These are phyloP conservation scores for Fusarium circinatum DNA, from an alignment of 2,329 filamentous ascomycete species.

Conservation along the genomic window DNA sequence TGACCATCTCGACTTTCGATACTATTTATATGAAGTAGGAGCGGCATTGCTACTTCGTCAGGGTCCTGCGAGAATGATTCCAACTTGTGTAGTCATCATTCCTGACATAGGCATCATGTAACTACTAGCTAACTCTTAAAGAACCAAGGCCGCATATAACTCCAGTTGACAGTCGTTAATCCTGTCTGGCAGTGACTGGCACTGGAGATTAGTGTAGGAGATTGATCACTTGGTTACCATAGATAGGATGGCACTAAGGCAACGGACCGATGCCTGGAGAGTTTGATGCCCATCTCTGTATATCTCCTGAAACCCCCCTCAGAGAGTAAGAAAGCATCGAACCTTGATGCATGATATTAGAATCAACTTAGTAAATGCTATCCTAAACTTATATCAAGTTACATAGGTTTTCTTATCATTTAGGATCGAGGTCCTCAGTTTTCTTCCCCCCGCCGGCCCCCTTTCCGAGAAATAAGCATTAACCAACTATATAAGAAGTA, in stretches of 20 bases:
- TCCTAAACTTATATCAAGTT: neutral
- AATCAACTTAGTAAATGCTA: neutral
- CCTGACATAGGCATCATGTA: neutral
- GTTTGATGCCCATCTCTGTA: neutral
- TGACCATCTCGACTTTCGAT: neutral
- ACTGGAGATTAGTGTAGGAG: neutral
- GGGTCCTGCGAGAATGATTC: no score
- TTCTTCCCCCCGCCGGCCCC: neutral
- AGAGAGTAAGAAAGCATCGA: neutral
- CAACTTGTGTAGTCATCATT: neutral
- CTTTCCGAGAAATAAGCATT: no score
- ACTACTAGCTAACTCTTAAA: neutral
- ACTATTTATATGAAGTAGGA: rapidly evolving
- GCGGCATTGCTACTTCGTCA: neutral
- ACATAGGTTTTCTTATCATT: neutral
- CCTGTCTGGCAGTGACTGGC: rapidly evolving
- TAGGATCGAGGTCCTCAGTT: neutral
- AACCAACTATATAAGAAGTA: neutral
- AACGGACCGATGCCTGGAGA: neutral
- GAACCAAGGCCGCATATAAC: neutral
- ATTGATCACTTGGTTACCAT: no score
- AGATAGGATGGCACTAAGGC: neutral
- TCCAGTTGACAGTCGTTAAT: neutral
- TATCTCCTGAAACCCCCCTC: no score
- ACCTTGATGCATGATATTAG: rapidly evolving